Evolutionary conservation across 192 early-diverging fungal species (phyloP).

Genomic region (Physocladia obscura): DNA sequence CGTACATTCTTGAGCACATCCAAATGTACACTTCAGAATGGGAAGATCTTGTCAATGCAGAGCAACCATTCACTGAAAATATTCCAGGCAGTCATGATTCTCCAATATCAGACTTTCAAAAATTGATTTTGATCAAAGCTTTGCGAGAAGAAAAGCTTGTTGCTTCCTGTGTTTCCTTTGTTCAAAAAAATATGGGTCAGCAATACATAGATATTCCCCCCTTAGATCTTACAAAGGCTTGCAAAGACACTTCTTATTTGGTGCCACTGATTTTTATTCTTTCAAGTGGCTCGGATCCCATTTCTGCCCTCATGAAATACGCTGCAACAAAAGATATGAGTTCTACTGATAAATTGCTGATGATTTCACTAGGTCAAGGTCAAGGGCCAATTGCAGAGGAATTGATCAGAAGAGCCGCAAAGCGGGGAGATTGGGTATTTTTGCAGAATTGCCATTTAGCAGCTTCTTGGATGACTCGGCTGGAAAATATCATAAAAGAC

Average conservation of each 20-base stretch:
- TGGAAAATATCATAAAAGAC: conserved; percentile 59
- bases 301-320: conserved; percentile 54
- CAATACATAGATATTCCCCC: conserved; percentile 62
- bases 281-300: conserved; percentile 64
- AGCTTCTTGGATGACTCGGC: conserved; percentile 58
- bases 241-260: conserved; percentile 51
- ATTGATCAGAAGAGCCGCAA: conserved; percentile 44
- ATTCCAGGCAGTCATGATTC: conserved; percentile 44
- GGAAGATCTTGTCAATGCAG: conserved; percentile 49
- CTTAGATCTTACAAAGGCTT: conserved; percentile 54
- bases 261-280: conserved; percentile 63
- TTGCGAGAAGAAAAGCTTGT: conserved; percentile 60
- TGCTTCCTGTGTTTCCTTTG: conserved; percentile 48
- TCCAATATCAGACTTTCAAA: conserved; percentile 48
- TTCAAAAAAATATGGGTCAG: conserved; percentile 51
- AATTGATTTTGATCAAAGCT: conserved; percentile 53
- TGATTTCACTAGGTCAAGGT: conserved; percentile 64
- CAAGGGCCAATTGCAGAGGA: conserved; percentile 65
- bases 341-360: conserved; percentile 56
- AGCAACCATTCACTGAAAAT: conserved; percentile 34
- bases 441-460: conserved; percentile 66
- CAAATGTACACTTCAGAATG: conserved; percentile 50
- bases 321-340: conserved; percentile 51
- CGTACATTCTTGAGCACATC: conserved; percentile 51
- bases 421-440: conserved; percentile 62